Evolutionary conservation across 2,329 filamentous ascomycete genomes (phyloP).

Genomic region (Xylariaceae sp.): DNA sequence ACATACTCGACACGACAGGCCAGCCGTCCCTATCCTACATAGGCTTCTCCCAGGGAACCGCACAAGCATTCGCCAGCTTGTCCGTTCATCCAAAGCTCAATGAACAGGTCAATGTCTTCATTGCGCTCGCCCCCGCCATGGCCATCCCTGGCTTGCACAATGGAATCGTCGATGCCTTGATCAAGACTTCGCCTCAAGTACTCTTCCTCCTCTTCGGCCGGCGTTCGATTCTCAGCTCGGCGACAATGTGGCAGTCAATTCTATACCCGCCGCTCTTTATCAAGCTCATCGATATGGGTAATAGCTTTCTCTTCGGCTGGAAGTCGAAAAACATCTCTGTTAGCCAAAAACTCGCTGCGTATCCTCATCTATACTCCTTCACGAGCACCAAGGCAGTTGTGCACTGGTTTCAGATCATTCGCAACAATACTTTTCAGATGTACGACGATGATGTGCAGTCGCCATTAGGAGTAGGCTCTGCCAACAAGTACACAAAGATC

Average conservation of each 20-base stretch:
- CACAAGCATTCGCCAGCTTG: constrained; percentile 89
- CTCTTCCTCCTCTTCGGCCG: constrained; percentile 89
- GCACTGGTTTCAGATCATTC: constrained; percentile 99
- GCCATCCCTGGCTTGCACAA: constrained; percentile 85
- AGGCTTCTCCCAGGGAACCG: constrained; percentile 94
- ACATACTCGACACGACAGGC: constrained; percentile 76
- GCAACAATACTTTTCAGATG: constrained; percentile 95
- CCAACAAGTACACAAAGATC: constrained; percentile 86
- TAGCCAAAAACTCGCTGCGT: constrained; percentile 88
- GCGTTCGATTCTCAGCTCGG: constrained; percentile 81
- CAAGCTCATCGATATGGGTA: constrained; percentile 72
- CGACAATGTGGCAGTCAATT: constrained; percentile 95
- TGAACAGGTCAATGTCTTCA: constrained; percentile 89
- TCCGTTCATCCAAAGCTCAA: constrained; percentile 91
- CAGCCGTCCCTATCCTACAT: constrained; percentile 88
- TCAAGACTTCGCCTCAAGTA: constrained; percentile 88
- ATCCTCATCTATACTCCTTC: constrained; percentile 93
- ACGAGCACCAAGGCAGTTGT: constrained; percentile 96
- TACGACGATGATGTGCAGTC: constrained; percentile 90
- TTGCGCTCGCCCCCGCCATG: constrained; percentile 94
- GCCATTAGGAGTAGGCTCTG: constrained; percentile 61
- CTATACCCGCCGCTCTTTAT: constrained; percentile 92
- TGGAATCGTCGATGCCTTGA: constrained; percentile 82
- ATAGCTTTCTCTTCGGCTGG: constrained; percentile 87
- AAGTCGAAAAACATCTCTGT: constrained; percentile 72